phyloP scores from a whole-genome alignment of 192 early-diverging fungal genomes.

The Backusella macrospora region DNA sequence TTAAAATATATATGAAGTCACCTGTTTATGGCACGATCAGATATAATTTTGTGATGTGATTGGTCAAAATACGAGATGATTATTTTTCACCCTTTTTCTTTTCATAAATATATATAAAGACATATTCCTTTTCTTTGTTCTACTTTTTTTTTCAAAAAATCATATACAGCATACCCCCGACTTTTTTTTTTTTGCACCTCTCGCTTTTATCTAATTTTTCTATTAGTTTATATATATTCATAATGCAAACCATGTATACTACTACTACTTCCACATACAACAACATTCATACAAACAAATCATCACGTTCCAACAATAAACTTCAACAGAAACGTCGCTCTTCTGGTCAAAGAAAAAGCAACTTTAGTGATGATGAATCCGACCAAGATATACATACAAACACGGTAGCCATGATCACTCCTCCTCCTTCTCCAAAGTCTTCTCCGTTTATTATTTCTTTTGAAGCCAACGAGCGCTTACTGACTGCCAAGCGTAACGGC shows the following conservation, averaged over 20 bases:
- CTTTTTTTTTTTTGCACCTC: conserved; percentile 15
- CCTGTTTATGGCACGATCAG: conserved; percentile 16
- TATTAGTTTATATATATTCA: background rate
- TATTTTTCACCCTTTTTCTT: background rate
- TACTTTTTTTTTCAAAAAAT: background rate
- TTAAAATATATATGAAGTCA: conserved; percentile 18
- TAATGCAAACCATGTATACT: conserved; percentile 22
- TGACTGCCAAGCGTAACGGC: conserved; percentile 30
- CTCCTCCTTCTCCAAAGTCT: conserved; percentile 23
- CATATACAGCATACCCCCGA: background rate
- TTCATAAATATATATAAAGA: background rate
- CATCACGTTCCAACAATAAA: conserved; percentile 15
- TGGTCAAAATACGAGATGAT: background rate
- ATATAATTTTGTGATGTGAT: conserved; percentile 3
- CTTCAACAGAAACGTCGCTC: background rate
- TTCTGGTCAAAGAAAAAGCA: conserved; percentile 13
- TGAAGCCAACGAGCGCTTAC: conserved; percentile 33
- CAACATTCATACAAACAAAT: conserved; percentile 9
- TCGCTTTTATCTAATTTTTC: background rate
- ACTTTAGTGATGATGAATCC: background rate
- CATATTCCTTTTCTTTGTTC: conserved; percentile 23
- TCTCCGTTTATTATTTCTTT: conserved; percentile 10
- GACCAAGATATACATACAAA: conserved; percentile 7
- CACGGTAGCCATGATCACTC: conserved; percentile 20
- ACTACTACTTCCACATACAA: background rate